These are phyloP conservation scores for Hemileccinum rubropunctum DNA, from an alignment of 768 basidiomycete genomes.

Conservation along the genomic window DNA sequence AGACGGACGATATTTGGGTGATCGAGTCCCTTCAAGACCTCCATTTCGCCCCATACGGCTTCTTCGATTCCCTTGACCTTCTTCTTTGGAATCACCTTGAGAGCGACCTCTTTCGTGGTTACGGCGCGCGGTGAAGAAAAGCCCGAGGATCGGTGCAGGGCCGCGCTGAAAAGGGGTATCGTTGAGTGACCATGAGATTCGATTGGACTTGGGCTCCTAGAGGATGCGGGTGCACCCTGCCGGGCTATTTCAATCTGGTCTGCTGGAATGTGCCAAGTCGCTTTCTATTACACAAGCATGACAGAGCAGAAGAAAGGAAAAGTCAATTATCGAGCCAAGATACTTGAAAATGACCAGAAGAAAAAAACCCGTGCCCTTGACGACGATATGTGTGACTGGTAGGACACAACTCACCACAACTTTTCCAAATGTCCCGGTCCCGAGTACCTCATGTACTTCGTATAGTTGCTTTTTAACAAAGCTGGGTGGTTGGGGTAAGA, in stretches of 20 bases:
- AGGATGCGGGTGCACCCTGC: constrained; percentile 51
- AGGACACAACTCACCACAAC: constrained; percentile 60
- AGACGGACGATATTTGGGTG: constrained; percentile 84
- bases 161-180: constrained; percentile 30
- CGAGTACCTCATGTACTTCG: constrained; percentile 68
- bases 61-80: constrained; percentile 90
- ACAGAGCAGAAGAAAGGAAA: too few relatives aligned
- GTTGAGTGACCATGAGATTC: constrained; percentile 22
- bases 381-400: neutral
- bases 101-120: constrained; percentile 69
- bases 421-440: constrained; percentile 87
- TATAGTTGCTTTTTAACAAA: constrained; percentile 86
- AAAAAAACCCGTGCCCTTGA: neutral
- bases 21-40: constrained; percentile 83
- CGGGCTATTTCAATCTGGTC: constrained; percentile 56
- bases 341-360: neutral
- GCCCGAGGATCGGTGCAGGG: constrained; percentile 19
- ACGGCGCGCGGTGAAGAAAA: constrained; percentile 30
- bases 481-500: constrained; percentile 82
- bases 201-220: constrained; percentile 14
- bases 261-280: constrained; percentile 74
- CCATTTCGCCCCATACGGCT: constrained; percentile 91
- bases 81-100: constrained; percentile 94
- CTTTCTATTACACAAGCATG: constrained; percentile 42
- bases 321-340: neutral